A percentile compares a stretch with the other conserved stretches of the same genome.
These are phyloP conservation scores for Trametes cinnabarina DNA, from an alignment of 768 basidiomycete species.

Conservation along the genomic window DNA sequence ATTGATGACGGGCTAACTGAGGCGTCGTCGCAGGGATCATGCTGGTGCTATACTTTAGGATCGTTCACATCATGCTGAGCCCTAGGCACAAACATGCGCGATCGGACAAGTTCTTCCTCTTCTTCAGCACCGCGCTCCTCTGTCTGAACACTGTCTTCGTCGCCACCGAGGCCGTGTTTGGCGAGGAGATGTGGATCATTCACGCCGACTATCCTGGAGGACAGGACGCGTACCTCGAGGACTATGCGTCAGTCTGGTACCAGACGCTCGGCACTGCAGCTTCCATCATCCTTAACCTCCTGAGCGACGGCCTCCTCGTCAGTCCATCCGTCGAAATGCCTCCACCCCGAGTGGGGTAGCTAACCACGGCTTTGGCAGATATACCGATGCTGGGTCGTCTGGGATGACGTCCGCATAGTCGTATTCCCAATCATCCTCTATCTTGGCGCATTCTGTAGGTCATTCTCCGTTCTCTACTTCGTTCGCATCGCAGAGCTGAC, in stretches of 20 bases:
- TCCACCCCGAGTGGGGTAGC: background rate
- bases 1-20: too few species aligned
- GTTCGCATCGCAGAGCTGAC: too few species aligned
- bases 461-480: background rate
- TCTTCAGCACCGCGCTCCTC: constrained; percentile 28
- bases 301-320: constrained; percentile 41
- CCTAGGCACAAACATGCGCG: background rate
- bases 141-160: constrained; percentile 34
- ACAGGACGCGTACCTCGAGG: constrained; percentile 32
- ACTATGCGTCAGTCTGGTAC: constrained; percentile 29
- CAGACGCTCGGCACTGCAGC: constrained; percentile 29
- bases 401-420: background rate
- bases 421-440: constrained; percentile 6
- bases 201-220: constrained; percentile 35
- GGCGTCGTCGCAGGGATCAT: background rate
- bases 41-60: background rate
- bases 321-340: background rate
- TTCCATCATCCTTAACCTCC: constrained; percentile 30
- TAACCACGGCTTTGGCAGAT: background rate
- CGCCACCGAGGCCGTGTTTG: constrained; percentile 30
- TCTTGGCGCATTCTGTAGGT: constrained; percentile 3
- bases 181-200: constrained; percentile 39
- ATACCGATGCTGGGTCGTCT: constrained; percentile 2
- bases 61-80: background rate
- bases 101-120: constrained; percentile 21